Evolutionary conservation across 1,139 yeast species (phyloP), one percentile per base, ranked within the genome.

Genomic region (Nakaseomyces delphensis): DNA sequence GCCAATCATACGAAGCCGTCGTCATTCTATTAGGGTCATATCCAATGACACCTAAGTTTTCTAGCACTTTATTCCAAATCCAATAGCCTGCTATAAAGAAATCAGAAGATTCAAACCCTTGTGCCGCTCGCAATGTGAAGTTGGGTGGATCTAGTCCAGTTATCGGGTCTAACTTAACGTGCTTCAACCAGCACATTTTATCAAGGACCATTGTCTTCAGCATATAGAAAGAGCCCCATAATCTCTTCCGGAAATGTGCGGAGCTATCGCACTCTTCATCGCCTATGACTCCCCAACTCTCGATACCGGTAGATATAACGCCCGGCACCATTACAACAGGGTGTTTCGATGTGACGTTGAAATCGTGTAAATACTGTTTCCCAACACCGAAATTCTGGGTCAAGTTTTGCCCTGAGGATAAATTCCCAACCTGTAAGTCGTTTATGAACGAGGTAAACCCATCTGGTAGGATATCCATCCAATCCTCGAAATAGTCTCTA

Each of bases 221-320:
- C 98, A 91, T 91, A 60, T 84, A 87, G 69, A 89, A 89, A 1
- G 96, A 84, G 0, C 98, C 98, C 98, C 98, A 91, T 44, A 91
- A 63, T 49, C 97, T 69, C 59, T 87, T 89, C 41, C 98, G 71
- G 66, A 89, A 91, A 61, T 89, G 94, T 19, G 79, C 73, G 45
- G 79, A 76, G 30, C 87, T 75, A 2, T 95, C 94, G 60, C 98
- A 91, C 9, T 83, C 94, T 1, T 69, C 74, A 7, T 79, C 70
- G 7, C 83, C 85, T 32, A 69, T 72, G 1, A 85, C 69, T 0
- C 95, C 83, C 98, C 98, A 91, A 38, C 91, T 80, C 62, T 93
- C 98, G 37, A 91, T 71, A 2, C 97, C 96, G 0, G 97, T 89
- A 24, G 96, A 84, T 41, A 86, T 84, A 7, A 91, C 97, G 2